These are phyloP conservation scores for Artomyces pyxidatus DNA, from an alignment of 768 basidiomycete species.

Conservation along the genomic window DNA sequence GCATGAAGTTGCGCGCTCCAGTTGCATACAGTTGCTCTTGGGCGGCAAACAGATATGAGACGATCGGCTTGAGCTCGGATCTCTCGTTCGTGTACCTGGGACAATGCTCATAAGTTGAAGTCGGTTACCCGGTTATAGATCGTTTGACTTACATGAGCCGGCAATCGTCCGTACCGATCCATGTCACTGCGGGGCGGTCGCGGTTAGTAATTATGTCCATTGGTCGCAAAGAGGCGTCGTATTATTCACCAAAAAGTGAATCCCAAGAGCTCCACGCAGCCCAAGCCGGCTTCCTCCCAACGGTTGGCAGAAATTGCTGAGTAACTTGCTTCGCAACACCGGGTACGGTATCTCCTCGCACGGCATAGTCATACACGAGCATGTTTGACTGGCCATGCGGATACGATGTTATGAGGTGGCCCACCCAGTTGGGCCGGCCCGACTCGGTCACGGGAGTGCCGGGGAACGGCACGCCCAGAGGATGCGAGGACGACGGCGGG, in stretches of 20 bases:
- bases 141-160: too few species aligned
- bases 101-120: constrained; percentile 14
- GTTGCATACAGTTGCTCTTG: constrained; percentile 41
- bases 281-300: constrained; percentile 20
- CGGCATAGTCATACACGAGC: constrained; percentile 52
- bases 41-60: constrained; percentile 37
- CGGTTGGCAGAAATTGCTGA: constrained; percentile 28
- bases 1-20: constrained; percentile 44
- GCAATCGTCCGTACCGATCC: constrained; percentile 64
- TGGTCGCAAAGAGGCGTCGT: too few species aligned
- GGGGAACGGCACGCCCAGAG: constrained; percentile 43
- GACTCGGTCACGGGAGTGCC: constrained; percentile 40
- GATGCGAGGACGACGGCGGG: constrained; percentile 32
- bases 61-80: constrained; percentile 22
- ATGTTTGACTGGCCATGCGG: constrained; percentile 25
- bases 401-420: constrained; percentile 39
- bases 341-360: constrained; percentile 39
- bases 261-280: constrained; percentile 19
- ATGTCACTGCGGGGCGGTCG: constrained; percentile 36
- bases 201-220: too few species aligned
- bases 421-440: constrained; percentile 53
- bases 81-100: constrained; percentile 15
- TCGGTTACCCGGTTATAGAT: too few species aligned
- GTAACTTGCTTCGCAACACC: constrained; percentile 35
- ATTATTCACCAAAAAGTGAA: too few species aligned